Evolutionary conservation across 2,329 filamentous ascomycete genomes (phyloP).

Genomic region (Penicillium sp.): DNA sequence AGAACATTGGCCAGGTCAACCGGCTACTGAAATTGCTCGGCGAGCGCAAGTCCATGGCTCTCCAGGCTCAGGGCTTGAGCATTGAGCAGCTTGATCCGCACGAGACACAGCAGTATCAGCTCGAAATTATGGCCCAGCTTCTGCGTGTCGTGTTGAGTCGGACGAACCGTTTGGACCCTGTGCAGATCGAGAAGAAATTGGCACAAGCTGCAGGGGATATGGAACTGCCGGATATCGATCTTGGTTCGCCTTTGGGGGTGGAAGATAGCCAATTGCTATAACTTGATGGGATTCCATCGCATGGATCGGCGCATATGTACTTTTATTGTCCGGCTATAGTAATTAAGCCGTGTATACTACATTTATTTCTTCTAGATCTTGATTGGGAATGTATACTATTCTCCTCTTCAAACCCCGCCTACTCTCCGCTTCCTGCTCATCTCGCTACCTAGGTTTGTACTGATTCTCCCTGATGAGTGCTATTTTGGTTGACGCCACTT

Average conservation of each 20-base stretch:
- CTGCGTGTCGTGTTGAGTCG: slow-evolving; percentile 43
- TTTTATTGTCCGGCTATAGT: not conserved
- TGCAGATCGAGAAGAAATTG: slow-evolving; percentile 36
- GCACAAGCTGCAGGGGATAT: slow-evolving; percentile 39
- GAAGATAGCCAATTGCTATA: slow-evolving; percentile 28
- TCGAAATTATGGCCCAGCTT: slow-evolving; percentile 45
- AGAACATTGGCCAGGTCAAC: slow-evolving; percentile 47
- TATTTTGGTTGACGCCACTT: too few relatives aligned
- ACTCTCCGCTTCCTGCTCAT: not conserved
- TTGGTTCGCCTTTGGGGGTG: slow-evolving; percentile 30
- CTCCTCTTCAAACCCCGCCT: not conserved
- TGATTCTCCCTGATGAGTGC: not conserved
- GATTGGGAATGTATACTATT: slow-evolving; percentile 5
- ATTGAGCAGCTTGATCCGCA: slow-evolving; percentile 38
- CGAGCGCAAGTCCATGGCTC: slow-evolving; percentile 34
- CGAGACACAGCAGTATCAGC: slow-evolving; percentile 41
- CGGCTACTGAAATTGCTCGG: slow-evolving; percentile 47
- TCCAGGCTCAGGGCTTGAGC: slow-evolving; percentile 33
- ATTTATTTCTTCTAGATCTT: not conserved
- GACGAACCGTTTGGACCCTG: slow-evolving; percentile 25
- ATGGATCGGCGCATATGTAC: slow-evolving; percentile 14
- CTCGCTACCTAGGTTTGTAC: too few relatives aligned
- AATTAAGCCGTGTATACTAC: slow-evolving; percentile 13
- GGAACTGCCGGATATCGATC: slow-evolving; percentile 32
- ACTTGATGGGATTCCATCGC: slow-evolving; percentile 6